A percentile compares a stretch with the other conserved stretches of the same genome.
These are phyloP conservation scores for Scheffersomyces lignosus DNA, from an alignment of 805 yeast species.

Conservation along the genomic window DNA sequence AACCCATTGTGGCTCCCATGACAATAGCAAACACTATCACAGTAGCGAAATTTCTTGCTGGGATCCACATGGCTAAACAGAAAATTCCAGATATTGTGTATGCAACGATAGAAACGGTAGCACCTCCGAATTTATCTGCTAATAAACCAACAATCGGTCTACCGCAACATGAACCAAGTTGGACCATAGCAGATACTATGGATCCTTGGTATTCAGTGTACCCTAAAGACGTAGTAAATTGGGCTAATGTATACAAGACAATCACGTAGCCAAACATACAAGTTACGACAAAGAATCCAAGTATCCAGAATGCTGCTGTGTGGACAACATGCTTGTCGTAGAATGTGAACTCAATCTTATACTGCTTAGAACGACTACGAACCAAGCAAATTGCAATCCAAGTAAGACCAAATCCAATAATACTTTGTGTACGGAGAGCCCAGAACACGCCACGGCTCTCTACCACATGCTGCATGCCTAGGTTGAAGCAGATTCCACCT, in stretches of 20 bases:
- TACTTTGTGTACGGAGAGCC: constrained; percentile 22
- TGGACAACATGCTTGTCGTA: constrained; percentile 12
- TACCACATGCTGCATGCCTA: constrained; percentile 24
- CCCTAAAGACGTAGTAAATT: constrained; percentile 21
- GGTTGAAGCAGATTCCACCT: constrained; percentile 22
- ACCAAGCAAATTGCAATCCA: constrained; percentile 7
- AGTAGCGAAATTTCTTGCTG: constrained; percentile 20
- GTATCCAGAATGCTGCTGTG: constrained; percentile 16
- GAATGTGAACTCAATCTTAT: constrained; percentile 10
- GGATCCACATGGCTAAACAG: constrained; percentile 25
- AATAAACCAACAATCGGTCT: constrained; percentile 19
- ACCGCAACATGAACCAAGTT: constrained; percentile 19
- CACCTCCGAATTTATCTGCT: constrained; percentile 17
- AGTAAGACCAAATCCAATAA: constrained; percentile 7
- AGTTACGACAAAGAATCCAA: constrained; percentile 14
- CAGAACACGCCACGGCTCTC: constrained; percentile 17
- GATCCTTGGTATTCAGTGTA: constrained; percentile 22
- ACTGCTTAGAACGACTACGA: constrained; percentile 11
- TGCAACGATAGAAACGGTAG: constrained; percentile 13
- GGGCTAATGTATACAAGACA: constrained; percentile 24
- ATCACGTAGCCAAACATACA: constrained; percentile 27
- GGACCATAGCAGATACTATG: constrained; percentile 25
- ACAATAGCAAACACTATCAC: constrained; percentile 13
- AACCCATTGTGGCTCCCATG: constrained; percentile 21
- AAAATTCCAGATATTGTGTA: constrained; percentile 16